Evolutionary conservation across 345 rosid genomes (phyloP).

Genomic region (Acer saccharum): DNA sequence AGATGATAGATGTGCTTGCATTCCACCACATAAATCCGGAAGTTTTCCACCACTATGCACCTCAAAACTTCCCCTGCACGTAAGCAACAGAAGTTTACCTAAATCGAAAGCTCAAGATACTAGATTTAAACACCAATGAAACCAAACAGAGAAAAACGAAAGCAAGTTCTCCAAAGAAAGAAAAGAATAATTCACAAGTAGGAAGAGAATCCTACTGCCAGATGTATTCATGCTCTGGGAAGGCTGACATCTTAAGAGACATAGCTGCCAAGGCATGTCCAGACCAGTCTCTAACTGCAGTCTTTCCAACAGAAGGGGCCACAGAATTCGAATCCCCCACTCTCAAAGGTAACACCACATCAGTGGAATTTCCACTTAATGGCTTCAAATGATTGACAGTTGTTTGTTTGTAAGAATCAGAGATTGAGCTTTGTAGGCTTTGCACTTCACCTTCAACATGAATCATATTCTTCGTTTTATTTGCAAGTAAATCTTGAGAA

Average conservation of each 20-base stretch:
- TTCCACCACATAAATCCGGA: constrained; percentile 57
- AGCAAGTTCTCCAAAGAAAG: constrained; percentile 1
- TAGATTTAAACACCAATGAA: neutral
- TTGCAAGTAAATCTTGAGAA: constrained; percentile 48
- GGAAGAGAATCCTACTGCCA: constrained; percentile 80
- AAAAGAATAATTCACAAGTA: constrained; percentile 14
- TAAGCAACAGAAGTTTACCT: constrained; percentile 23
- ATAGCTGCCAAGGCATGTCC: constrained; percentile 31
- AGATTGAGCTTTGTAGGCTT: constrained; percentile 25
- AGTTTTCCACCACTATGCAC: constrained; percentile 52
- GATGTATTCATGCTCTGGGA: constrained; percentile 79
- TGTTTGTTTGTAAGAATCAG: constrained; percentile 44
- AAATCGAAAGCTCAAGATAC: constrained; percentile 11
- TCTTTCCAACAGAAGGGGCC: constrained; percentile 37
- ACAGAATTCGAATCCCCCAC: constrained; percentile 35
- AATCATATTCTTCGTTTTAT: constrained; percentile 38
- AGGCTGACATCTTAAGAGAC: constrained; percentile 45
- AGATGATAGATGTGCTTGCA: constrained; percentile 83
- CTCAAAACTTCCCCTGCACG: constrained; percentile 76
- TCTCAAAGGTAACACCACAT: constrained; percentile 29
- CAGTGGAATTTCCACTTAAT: constrained; percentile 34
- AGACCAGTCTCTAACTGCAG: constrained; percentile 31
- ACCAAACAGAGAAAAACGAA: neutral
- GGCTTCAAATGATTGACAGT: constrained; percentile 39
- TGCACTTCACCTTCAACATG: constrained; percentile 57